phyloP scores from a whole-genome alignment of 257 asterid species.

The Petunia secreta region DNA sequence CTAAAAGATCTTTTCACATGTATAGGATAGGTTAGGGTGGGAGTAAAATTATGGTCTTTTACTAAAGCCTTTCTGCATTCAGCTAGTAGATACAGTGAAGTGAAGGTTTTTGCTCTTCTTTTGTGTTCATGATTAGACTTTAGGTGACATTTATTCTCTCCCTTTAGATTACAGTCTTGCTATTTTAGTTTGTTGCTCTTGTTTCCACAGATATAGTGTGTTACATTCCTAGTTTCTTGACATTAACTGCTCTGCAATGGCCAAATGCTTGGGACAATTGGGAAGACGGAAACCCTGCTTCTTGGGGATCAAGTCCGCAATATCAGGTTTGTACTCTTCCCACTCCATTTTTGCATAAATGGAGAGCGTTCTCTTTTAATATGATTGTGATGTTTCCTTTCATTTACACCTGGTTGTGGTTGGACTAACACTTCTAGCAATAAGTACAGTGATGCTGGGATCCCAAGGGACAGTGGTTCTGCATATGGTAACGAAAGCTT shows the following conservation, averaged over 20 bases:
- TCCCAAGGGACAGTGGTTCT: conserved; percentile 73
- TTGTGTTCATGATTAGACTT: too few species aligned
- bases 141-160: too few species aligned
- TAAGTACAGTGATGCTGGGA: conserved; percentile 69
- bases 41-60: neutral
- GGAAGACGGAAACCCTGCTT: conserved; percentile 93
- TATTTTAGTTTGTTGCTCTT: neutral
- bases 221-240: conserved; percentile 14
- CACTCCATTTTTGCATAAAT: neutral
- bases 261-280: conserved; percentile 69
- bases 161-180: neutral
- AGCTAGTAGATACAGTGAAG: neutral
- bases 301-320: conserved; percentile 93
- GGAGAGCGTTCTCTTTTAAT: neutral
- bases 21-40: neutral
- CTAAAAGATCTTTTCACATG: neutral
- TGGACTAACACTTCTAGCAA: conserved; percentile 58
- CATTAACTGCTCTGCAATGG: conserved; percentile 27
- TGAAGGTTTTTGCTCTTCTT: neutral
- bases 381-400: conserved; percentile 13
- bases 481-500: conserved; percentile 65
- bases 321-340: conserved; percentile 58
- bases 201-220: neutral
- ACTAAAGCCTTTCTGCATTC: neutral
- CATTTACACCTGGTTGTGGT: conserved; percentile 77